A percentile compares a stretch with the other conserved stretches of the same genome.
Evolutionary conservation across 208 protist species (phyloP).

Genomic region (Trypanosoma brucei): DNA sequence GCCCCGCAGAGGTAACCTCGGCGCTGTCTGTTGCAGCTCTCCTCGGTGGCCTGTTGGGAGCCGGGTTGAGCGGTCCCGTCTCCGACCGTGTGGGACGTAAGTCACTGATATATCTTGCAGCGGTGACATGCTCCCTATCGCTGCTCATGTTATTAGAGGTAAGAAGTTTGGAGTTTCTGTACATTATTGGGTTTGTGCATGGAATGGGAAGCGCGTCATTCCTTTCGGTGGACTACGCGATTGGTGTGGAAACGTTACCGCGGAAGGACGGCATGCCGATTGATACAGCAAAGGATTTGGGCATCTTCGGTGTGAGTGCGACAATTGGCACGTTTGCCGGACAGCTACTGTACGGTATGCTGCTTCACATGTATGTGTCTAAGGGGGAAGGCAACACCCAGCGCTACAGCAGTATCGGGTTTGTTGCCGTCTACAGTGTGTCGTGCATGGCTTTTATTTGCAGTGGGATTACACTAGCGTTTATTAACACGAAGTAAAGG

Average conservation of each 20-base stretch:
- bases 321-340: slow-evolving; percentile 25
- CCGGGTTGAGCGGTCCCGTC: slow-evolving; percentile 24
- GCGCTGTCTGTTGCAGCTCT: slow-evolving; percentile 23
- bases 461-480: slow-evolving; percentile 8
- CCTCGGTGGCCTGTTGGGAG: slow-evolving; percentile 18
- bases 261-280: slow-evolving; percentile 17
- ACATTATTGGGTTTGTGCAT: slow-evolving; percentile 22
- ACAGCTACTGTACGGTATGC: slow-evolving; percentile 23
- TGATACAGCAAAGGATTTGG: slow-evolving; percentile 36
- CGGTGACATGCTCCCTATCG: slow-evolving; percentile 15
- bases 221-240: slow-evolving; percentile 31
- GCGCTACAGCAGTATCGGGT: slow-evolving; percentile 17
- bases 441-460: slow-evolving; percentile 14
- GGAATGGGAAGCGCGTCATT: slow-evolving; percentile 32
- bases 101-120: slow-evolving; percentile 21
- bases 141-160: slow-evolving; percentile 21
- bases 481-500: slow-evolving; percentile 23
- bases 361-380: slow-evolving; percentile 18
- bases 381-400: slow-evolving; percentile 1
- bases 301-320: slow-evolving; percentile 27
- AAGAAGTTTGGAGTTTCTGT: slow-evolving; percentile 10
- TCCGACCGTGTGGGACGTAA: slow-evolving; percentile 32
- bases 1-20: slow-evolving; percentile 18
- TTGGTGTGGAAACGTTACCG: slow-evolving; percentile 27
- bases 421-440: slow-evolving; percentile 18